phyloP scores from a whole-genome alignment of 1,284 basidiomycete genomes.

The Golubevia sp. region DNA sequence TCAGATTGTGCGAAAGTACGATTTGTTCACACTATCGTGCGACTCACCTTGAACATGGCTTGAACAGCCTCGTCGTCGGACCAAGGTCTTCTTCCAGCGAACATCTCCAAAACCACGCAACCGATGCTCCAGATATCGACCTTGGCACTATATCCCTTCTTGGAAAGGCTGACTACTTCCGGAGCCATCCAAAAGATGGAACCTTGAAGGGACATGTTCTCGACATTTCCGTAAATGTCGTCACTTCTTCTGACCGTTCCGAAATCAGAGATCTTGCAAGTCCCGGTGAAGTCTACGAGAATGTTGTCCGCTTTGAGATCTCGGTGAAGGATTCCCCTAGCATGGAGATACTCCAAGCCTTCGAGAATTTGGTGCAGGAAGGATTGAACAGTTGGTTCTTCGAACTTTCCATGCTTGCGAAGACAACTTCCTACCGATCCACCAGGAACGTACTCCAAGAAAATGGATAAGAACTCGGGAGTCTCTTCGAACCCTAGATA shows the following conservation, averaged over 20 bases:
- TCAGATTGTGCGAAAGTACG: too few relatives aligned
- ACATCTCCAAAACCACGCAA: constrained; percentile 97
- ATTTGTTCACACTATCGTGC: background rate
- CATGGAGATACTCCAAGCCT: constrained; percentile 91
- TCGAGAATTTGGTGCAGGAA: constrained; percentile 90
- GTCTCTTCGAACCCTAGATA: constrained; percentile 93
- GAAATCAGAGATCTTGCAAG: constrained; percentile 98
- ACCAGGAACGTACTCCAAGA: constrained; percentile 97
- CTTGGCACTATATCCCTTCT: constrained; percentile 85
- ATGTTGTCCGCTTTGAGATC: constrained; percentile 99
- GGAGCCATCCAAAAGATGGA: constrained; percentile 99
- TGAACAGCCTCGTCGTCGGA: constrained; percentile 83
- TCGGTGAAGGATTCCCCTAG: constrained; percentile 86
- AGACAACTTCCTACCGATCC: constrained; percentile 93
- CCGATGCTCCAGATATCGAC: constrained; percentile 98
- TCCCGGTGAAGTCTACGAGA: constrained; percentile 86
- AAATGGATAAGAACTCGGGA: constrained; percentile 88
- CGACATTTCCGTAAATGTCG: constrained; percentile 80
- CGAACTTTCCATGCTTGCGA: constrained; percentile 88
- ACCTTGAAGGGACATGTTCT: constrained; percentile 82
- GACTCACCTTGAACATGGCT: constrained; percentile 87
- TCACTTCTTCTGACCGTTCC: constrained; percentile 64
- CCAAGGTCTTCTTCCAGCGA: constrained; percentile 93
- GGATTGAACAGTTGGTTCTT: constrained; percentile 87
- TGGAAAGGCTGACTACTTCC: constrained; percentile 84